Base-by-base conservation (phyloP, 257 asterid species). In the Prunella vulgaris region DNA sequence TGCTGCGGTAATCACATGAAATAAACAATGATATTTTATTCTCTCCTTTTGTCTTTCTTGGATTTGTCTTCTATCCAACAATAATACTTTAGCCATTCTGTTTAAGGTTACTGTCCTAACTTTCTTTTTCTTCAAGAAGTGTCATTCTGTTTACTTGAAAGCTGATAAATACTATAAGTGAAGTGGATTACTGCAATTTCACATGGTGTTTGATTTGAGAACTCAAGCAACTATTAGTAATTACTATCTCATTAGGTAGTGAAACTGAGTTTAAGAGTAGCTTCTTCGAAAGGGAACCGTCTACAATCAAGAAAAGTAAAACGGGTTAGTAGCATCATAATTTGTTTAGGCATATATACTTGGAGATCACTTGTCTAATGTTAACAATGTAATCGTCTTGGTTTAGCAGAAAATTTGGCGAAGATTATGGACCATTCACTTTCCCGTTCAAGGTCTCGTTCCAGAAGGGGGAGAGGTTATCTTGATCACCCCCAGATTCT, bases 401-500 rank as follows among this genome's bases (percentile, higher is more conserved):
- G 61, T 63, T 76, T 63, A 68, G 73, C 82, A 92, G 97, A 92
- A 66, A 80, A 78, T 70, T 72, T 93, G 25, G 64, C 78, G 37
- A 80, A 79, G 74, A 78, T 74, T 53, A 40, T 78, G 28, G 90
- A 84, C 58, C 86, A 86, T 33, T 78, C 90, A 7, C 83, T 87
- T 46, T 79, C 87, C 3, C 86, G 86, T 20, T 77, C 87, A 28
- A 85, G 90, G 42, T 83, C 84, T 3, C 77, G 82, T 8, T 81
- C 93, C 3, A 85, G 96, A 25, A 74, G 86, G 46, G 90, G 90
- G 21, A 73, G 90, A 74, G 97, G 82, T 15, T 89, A 93, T 83
- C 88, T 93, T 35, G 96, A 93, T 77, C 90, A 93, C 73, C 98
- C 98, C 60, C 98, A 93, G 79, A 84, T 93, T 75, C 77, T 86